These are phyloP conservation scores for Erodium maritimum DNA, from an alignment of 345 rosid species.

Conservation along the genomic window DNA sequence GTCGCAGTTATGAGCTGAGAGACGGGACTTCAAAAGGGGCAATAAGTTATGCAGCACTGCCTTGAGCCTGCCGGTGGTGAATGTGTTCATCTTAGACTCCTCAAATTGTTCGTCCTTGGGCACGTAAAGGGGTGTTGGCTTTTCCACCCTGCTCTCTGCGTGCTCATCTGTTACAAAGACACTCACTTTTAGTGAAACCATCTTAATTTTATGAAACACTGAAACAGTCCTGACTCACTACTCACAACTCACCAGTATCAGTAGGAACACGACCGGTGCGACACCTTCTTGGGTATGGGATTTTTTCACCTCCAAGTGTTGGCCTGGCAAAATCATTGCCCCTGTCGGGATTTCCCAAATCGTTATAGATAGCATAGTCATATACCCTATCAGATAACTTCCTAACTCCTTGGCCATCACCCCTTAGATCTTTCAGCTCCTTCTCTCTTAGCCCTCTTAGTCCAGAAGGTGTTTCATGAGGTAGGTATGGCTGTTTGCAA, in stretches of 20 bases:
- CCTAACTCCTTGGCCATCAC: constrained; percentile 56
- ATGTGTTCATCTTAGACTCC: constrained; percentile 55
- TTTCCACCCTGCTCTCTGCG: constrained; percentile 86
- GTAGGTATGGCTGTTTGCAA: constrained; percentile 71
- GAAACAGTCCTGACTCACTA: too few species aligned
- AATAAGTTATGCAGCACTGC: constrained; percentile 71
- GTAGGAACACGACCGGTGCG: constrained; percentile 71
- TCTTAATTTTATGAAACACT: background rate
- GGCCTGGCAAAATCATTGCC: constrained; percentile 53
- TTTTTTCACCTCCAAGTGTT: constrained; percentile 47
- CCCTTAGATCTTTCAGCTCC: constrained; percentile 59
- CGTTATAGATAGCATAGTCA: constrained; percentile 77
- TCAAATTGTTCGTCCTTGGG: constrained; percentile 95
- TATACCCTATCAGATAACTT: constrained; percentile 74
- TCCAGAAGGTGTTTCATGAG: constrained; percentile 72
- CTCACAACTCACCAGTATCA: constrained; percentile 69
- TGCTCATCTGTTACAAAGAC: constrained; percentile 26
- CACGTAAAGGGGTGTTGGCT: constrained; percentile 80
- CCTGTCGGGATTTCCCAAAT: constrained; percentile 86
- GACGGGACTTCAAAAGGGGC: constrained; percentile 70
- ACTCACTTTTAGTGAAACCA: constrained; percentile 1
- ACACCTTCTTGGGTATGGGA: constrained; percentile 87
- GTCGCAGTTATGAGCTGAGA: constrained; percentile 56
- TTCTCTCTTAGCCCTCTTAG: constrained; percentile 52
- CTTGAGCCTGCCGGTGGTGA: constrained; percentile 66